Percentiles rank a stretch among this genome's conserved stretches.
These are phyloP conservation scores for Emericellopsis terricola DNA, from an alignment of 495 filamentous ascomycete genomes.

Conservation along the genomic window DNA sequence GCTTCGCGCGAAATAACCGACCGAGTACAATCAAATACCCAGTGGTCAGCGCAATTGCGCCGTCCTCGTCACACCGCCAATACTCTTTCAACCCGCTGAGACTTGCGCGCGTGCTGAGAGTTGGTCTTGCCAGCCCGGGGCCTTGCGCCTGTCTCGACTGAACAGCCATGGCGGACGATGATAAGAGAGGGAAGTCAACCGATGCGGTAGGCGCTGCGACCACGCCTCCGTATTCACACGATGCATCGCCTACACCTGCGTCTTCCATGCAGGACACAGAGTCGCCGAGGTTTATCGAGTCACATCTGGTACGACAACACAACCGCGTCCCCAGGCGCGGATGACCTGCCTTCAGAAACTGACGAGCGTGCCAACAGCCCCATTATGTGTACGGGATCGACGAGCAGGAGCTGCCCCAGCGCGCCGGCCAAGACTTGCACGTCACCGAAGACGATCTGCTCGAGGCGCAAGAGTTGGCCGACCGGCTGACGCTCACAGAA, in stretches of 20 bases:
- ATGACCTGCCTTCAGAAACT: neutral
- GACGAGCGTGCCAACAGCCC: neutral
- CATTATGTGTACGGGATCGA: neutral
- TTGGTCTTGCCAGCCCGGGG: neutral
- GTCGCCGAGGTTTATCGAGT: neutral
- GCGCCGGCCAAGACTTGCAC: constrained; percentile 6
- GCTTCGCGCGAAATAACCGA: neutral
- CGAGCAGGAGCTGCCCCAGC: neutral
- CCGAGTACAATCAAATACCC: neutral
- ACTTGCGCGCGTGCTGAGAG: neutral
- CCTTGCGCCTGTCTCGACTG: neutral
- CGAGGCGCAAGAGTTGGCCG: constrained; percentile 10
- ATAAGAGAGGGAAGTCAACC: constrained; percentile 1
- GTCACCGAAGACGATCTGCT: constrained; percentile 11
- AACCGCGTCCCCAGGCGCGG: neutral
- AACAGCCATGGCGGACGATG: constrained; percentile 1
- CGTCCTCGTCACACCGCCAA: neutral
- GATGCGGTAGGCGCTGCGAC: neutral
- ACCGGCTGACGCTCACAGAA: constrained; percentile 7
- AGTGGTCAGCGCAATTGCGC: neutral
- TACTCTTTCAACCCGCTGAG: too few species aligned
- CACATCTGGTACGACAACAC: neutral
- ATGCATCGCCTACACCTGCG: too few species aligned
- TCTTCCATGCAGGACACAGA: neutral
- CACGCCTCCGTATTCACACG: neutral